Conservation (phyloP, 169 alveolate species). For the Cryptosporidium baileyi region DNA sequence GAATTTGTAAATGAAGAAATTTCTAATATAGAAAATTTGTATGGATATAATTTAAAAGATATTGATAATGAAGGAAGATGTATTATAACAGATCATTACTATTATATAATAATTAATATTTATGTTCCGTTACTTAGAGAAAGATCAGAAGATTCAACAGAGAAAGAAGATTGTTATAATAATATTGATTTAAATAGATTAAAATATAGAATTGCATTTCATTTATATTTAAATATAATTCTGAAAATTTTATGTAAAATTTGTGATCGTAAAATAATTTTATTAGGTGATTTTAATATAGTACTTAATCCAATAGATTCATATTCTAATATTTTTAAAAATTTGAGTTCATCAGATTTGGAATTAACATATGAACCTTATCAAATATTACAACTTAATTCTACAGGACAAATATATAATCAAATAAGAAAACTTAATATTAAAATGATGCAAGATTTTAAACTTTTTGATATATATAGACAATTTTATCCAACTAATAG, state of each 20-base stretch:
- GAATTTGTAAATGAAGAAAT: neutral
- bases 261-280: neutral
- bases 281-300: conserved; percentile 31
- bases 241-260: neutral
- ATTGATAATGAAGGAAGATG: conserved; percentile 41
- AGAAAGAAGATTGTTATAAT: neutral
- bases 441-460: neutral
- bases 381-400: neutral
- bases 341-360: neutral
- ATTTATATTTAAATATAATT: neutral
- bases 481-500: neutral
- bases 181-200: neutral
- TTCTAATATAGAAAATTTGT: neutral
- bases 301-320: conserved; percentile 13
- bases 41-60: neutral
- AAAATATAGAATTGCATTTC: conserved; percentile 25
- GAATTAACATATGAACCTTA: no score
- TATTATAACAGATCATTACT: conserved; percentile 29
- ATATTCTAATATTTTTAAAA: neutral
- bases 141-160: neutral
- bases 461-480: conserved; percentile 17
- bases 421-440: neutral
- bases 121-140: conserved; percentile 47
- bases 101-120: neutral
- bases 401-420: neutral